Evolutionary conservation across 805 yeast species (phyloP), one percentile per base, ranked within the genome.

Genomic region (Hanseniaspora thailandica): DNA sequence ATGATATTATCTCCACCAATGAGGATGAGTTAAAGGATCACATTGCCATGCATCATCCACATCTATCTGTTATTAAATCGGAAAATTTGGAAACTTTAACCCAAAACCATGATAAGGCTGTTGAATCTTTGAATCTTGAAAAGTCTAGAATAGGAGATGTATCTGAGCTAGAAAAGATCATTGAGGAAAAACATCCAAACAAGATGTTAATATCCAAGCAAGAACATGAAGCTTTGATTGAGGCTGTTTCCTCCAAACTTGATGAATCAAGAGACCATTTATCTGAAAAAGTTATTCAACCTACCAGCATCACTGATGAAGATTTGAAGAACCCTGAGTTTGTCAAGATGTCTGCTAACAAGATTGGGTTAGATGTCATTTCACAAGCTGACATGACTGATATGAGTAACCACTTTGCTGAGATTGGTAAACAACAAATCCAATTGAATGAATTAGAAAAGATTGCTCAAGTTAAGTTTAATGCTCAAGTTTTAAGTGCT

Each of bases 361-460:
- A 44, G 28, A 35, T 44, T 5, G 54, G 54, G 1, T 26, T 51
- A 4, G 34, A 22, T 36, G 39, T 51, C 2, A 36, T 51, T 12
- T 30, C 48, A 15, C 15, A 8, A 36, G 39, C 28, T 36, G 54
- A 51, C 9, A 4, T 31, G 52, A 9, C 52, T 46, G 8, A 63
- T 58, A 51, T 68, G 69, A 5, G 56, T 63, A 19, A 60, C 60
- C 19, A 57, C 64, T 48, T 55, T 68, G 20, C 62, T 63, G 17
- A 53, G 52, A 31, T 54, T 47, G 7, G 64, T 56, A 9, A 64
- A 65, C 47, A 55, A 57, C 28, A 41, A 44, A 20, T 57, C 60
- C 4, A 20, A 9, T 35, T 36, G n/a, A 23, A 34, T 43, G 54
- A 50, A 17, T 30, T 50, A 6, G 15, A 28, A 28, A 15, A 35